Evolutionary conservation across 768 basidiomycete species (phyloP).

Genomic region (Pisolithus albus): DNA sequence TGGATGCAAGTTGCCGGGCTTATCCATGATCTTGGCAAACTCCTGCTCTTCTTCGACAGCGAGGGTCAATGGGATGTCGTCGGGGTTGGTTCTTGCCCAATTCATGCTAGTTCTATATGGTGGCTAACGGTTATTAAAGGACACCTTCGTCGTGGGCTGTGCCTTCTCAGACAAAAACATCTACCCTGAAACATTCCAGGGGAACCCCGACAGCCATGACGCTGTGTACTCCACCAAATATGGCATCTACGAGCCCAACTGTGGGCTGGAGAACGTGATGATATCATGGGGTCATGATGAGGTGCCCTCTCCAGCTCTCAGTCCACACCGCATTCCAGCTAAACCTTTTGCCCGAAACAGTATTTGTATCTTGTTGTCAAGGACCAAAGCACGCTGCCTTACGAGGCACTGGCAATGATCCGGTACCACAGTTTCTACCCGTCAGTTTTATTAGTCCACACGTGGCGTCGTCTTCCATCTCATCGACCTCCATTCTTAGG

Average conservation of each 20-base stretch:
- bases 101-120: neutral
- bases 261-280: slow-evolving; percentile 84
- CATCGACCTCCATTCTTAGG: slow-evolving; percentile 21
- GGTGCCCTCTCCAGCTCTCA: slow-evolving; percentile 32
- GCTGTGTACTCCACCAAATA: slow-evolving; percentile 60
- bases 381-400: slow-evolving; percentile 73
- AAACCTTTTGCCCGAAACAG: slow-evolving; percentile 28
- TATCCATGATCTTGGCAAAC: slow-evolving; percentile 86
- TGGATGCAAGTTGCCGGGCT: slow-evolving; percentile 91
- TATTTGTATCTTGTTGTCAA: slow-evolving; percentile 82
- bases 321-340: slow-evolving; percentile 4
- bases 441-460: slow-evolving; percentile 26
- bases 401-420: slow-evolving; percentile 84
- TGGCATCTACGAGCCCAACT: slow-evolving; percentile 72
- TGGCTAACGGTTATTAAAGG: slow-evolving; percentile 28
- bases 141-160: slow-evolving; percentile 80
- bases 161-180: slow-evolving; percentile 79
- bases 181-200: slow-evolving; percentile 70
- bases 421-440: slow-evolving; percentile 95
- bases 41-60: slow-evolving; percentile 76
- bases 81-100: slow-evolving; percentile 44
- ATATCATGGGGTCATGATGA: slow-evolving; percentile 91
- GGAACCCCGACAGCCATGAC: slow-evolving; percentile 64
- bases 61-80: slow-evolving; percentile 95
- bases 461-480: neutral